phyloP scores from a whole-genome alignment of 768 basidiomycete genomes.

The Calocybe gangraenosa region DNA sequence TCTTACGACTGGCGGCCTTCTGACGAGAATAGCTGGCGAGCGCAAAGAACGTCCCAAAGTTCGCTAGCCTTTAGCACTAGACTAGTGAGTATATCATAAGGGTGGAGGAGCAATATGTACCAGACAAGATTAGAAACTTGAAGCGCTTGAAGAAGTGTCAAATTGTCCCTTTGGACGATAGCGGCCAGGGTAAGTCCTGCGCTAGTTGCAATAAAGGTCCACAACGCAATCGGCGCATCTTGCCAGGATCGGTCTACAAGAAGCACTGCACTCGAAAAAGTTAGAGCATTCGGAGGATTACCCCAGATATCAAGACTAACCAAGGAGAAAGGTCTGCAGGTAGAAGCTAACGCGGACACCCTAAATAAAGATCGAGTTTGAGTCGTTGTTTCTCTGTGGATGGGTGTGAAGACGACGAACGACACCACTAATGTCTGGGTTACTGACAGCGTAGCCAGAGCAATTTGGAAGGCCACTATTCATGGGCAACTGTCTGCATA shows the following conservation, averaged over 20 bases:
- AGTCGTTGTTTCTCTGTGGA: not conserved
- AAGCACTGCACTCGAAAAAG: constrained; percentile 21
- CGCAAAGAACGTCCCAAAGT: constrained; percentile 37
- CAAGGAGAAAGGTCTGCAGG: constrained; percentile 23
- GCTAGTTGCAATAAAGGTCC: constrained; percentile 40
- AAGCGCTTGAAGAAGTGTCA: constrained; percentile 36
- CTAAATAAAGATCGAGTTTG: constrained; percentile 5
- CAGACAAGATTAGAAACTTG: constrained; percentile 39
- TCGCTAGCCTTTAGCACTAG: constrained; percentile 30
- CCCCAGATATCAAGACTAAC: constrained; percentile 10
- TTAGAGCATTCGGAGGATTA: not conserved
- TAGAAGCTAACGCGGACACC: constrained; percentile 33
- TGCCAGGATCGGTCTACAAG: constrained; percentile 38
- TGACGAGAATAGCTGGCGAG: constrained; percentile 38
- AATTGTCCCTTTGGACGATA: constrained; percentile 25
- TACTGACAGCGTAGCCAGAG: constrained; percentile 18
- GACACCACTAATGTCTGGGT: constrained; percentile 32
- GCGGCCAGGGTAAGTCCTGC: constrained; percentile 37
- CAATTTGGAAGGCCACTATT: constrained; percentile 9
- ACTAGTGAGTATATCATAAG: not conserved
- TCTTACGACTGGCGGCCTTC: constrained; percentile 22
- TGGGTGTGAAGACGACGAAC: constrained; percentile 10
- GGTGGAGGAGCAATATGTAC: constrained; percentile 13
- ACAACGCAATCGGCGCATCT: constrained; percentile 34
- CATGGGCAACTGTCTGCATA: constrained; percentile 2